These are phyloP conservation scores for Parsonsia alboflavescens DNA, from an alignment of 257 asterid genomes.

Conservation along the genomic window DNA sequence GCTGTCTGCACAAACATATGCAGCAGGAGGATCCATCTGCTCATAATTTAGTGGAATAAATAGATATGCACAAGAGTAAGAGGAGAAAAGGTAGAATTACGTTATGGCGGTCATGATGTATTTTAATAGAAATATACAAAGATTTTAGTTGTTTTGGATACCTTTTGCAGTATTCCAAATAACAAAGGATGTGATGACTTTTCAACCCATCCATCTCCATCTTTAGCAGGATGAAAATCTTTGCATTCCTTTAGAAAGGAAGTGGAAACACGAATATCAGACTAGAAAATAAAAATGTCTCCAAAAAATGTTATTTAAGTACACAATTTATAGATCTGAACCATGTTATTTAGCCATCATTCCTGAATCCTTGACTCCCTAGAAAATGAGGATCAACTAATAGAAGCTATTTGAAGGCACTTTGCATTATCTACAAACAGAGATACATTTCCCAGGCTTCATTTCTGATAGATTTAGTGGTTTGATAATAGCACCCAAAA, in stretches of 20 bases:
- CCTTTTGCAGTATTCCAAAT: constrained; percentile 87
- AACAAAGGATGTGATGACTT: constrained; percentile 77
- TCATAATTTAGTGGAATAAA: constrained; percentile 14
- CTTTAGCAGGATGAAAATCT: constrained; percentile 91
- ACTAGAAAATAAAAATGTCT: neutral
- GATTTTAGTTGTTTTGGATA: constrained; percentile 12
- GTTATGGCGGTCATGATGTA: neutral
- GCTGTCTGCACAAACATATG: constrained; percentile 85
- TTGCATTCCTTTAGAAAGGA: constrained; percentile 65
- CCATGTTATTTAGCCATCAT: neutral
- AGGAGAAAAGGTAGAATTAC: constrained; percentile 9
- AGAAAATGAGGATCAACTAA: neutral
- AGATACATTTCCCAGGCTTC: neutral
- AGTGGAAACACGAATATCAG: constrained; percentile 15
- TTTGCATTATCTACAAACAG: neutral
- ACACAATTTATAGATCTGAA: neutral
- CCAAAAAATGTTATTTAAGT: neutral
- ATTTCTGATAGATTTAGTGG: neutral
- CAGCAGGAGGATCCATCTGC: constrained; percentile 80
- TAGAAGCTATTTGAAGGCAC: neutral
- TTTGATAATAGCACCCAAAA: neutral
- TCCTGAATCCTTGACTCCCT: neutral
- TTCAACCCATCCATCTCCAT: constrained; percentile 99
- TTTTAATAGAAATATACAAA: neutral
- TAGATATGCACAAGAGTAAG: constrained; percentile 10